Conservation (phyloP, 148 eudicot species). For the Amaranthus hypochondriacus region DNA sequence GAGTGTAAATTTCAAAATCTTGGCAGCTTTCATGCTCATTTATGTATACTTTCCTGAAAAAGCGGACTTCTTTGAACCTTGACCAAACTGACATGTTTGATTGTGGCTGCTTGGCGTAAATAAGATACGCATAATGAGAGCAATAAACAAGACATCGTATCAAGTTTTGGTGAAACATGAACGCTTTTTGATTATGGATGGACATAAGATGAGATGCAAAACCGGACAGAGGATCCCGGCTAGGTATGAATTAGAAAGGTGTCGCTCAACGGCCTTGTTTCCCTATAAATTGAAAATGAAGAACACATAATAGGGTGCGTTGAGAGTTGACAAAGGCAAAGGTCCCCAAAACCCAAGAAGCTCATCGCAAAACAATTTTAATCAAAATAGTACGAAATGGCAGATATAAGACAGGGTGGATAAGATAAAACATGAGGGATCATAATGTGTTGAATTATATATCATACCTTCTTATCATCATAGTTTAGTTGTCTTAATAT, state of each 20-base stretch:
- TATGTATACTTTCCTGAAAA: too few relatives aligned
- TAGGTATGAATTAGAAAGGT: too few relatives aligned
- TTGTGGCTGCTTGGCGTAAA: not conserved
- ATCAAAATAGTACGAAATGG: not conserved
- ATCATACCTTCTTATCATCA: slow-evolving; percentile 2
- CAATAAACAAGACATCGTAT: not conserved
- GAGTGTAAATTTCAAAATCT: not conserved
- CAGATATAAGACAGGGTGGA: not conserved
- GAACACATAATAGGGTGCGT: not conserved
- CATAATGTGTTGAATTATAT: not conserved
- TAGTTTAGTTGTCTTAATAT: not conserved
- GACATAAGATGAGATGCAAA: not conserved
- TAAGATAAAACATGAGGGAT: not conserved
- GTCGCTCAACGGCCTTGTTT: not conserved
- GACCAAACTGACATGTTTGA: not conserved
- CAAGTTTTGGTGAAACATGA: not conserved
- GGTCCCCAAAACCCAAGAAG: not conserved
- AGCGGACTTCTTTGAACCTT: too few relatives aligned
- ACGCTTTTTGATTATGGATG: too few relatives aligned
- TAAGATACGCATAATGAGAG: not conserved
- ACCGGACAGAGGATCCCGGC: too few relatives aligned
- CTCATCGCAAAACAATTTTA: too few relatives aligned
- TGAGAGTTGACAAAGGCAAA: not conserved
- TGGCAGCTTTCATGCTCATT: too few relatives aligned
- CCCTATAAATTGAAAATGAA: not conserved